Evolutionary conservation across 2,329 filamentous ascomycete genomes (phyloP), one percentile per base, ranked within the genome.

Genomic region (Trichophyton equinum): DNA sequence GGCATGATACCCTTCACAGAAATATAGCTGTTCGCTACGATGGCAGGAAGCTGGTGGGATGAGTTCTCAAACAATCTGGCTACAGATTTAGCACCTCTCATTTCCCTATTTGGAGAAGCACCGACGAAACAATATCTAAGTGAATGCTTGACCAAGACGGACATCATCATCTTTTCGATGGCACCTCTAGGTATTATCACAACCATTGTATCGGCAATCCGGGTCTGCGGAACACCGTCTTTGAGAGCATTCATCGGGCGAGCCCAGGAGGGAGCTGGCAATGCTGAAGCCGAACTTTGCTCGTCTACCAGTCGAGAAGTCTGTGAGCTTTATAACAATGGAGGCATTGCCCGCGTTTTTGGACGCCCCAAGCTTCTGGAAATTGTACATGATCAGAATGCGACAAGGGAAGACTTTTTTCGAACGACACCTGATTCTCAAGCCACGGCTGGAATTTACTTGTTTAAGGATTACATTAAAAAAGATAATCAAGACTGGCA

Each of bases 41-140:
- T 47, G 18, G 20, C 2, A 18, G 20, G 3, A 18, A 25, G 30
- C 25, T 53, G 49, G 49, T 53, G 49, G 49, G 30, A 11, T 25
- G 61, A 62, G 13, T 62, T 62, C 20, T 61, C 58, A 13, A 62
- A 62, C 46, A 62, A 61, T 36, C 30, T 61, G 15, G 49, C 55
- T 27, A 56, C 47, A 3, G 61, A 62, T 38, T 47, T 62, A 69
- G 71, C 72, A 13, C 72, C 72, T 0, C 61, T 75, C 2, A 71
- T 75, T 9, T 64, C 70, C 7, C 68, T 77, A 0, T 80, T 80
- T 42, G 78, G 77, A 0, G 77, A 80, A 46, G 69, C 73, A 20
- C 72, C 78, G 2, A 76, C 77, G 0, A 79, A 75, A 65, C 78
- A 80, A 64, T 80, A 77, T 59, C 71, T 80, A 25, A 78, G 75